Base-by-base conservation (phyloP, 2,329 filamentous ascomycete genomes). In the Fusarium beomiforme region DNA sequence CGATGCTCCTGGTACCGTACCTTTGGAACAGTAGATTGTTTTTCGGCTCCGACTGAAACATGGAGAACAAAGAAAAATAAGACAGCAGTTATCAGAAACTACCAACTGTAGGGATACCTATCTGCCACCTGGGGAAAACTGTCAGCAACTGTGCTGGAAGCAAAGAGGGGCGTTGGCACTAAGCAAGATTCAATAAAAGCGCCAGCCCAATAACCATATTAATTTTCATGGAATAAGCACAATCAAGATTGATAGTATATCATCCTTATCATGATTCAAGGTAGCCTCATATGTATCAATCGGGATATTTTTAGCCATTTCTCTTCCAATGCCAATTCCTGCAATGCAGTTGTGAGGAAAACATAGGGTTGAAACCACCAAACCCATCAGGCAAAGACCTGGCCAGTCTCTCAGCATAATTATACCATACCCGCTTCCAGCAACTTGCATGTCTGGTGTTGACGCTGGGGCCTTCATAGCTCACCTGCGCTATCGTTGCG, bases 391-490 rank as follows among this genome's bases (percentile, higher is more conserved):
- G 17, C n/a, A 37, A 61, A 55, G 54, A 36, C 43, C 50, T 55
- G 47, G 24, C 49, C 53, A 41, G 29, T 34, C 44, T 70, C 42
- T 23, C 39, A 42, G 39, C 31, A 59, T 34, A n/a, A n/a, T n/a
- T n/a, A 39, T 23, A 49, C 21, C 34, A 70, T 58, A 61, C 23
- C 71, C 62, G 41, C 51, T 72, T 75, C 64, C 36, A 75, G 72
- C 65, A 75, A 50, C 72, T 64, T 64, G 70, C 70, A 75, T 66
- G 51, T 47, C 43, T 58, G 53, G 58, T 50, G 47, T 69, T 41
- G 42, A 64, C 62, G 59, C 60, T 66, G 60, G 73, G 59, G 29
- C 70, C 65, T 50, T 59, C 60, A 57, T 62, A 44, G 36, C 46
- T 56, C 61, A 36, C 24, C 55, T 56, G 50, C 54, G 19, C 41